These are phyloP conservation scores for Ophiostoma pallidulum DNA, from an alignment of 2,329 filamentous ascomycete species.

Conservation along the genomic window DNA sequence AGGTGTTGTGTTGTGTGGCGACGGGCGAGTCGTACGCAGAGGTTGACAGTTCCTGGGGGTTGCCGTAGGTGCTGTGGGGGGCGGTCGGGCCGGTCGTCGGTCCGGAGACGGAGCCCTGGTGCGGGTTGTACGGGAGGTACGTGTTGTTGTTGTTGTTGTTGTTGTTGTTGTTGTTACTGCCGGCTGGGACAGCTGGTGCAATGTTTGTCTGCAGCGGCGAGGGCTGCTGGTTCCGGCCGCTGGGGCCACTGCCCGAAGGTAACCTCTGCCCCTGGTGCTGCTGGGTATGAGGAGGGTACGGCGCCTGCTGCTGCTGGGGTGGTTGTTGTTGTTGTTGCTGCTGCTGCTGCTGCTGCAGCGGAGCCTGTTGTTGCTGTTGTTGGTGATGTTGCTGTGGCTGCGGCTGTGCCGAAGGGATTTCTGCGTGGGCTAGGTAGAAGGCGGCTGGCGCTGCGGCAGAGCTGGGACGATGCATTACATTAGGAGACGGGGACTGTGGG, in stretches of 20 bases:
- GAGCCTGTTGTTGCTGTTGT: constrained; percentile 6
- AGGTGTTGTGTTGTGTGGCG: constrained; percentile 41
- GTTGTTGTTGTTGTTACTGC: not conserved
- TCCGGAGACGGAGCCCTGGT: constrained; percentile 32
- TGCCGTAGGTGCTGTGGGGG: constrained; percentile 59
- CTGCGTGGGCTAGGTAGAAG: constrained; percentile 56
- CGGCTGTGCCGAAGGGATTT: constrained; percentile 32
- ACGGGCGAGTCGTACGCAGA: constrained; percentile 69
- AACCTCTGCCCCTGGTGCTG: constrained; percentile 37
- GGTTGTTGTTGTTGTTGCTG: constrained; percentile 1
- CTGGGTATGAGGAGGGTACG: not conserved
- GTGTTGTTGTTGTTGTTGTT: constrained; percentile 23
- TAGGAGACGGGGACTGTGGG: constrained; percentile 41
- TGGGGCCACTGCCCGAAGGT: constrained; percentile 35
- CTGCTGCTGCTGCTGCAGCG: constrained; percentile 1
- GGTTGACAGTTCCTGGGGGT: constrained; percentile 68
- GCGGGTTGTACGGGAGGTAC: constrained; percentile 36
- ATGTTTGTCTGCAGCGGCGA: constrained; percentile 41
- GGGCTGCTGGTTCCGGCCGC: constrained; percentile 27
- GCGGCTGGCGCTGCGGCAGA: constrained; percentile 49
- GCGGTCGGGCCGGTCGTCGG: constrained; percentile 42
- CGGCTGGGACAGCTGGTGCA: constrained; percentile 17
- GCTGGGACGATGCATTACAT: constrained; percentile 45
- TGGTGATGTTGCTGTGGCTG: constrained; percentile 7
- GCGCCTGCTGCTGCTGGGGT: not conserved